A percentile compares a stretch with the other conserved stretches of the same genome.
Evolutionary conservation across 2,329 filamentous ascomycete genomes (phyloP).

Genomic region (Aureobasidium sp.): DNA sequence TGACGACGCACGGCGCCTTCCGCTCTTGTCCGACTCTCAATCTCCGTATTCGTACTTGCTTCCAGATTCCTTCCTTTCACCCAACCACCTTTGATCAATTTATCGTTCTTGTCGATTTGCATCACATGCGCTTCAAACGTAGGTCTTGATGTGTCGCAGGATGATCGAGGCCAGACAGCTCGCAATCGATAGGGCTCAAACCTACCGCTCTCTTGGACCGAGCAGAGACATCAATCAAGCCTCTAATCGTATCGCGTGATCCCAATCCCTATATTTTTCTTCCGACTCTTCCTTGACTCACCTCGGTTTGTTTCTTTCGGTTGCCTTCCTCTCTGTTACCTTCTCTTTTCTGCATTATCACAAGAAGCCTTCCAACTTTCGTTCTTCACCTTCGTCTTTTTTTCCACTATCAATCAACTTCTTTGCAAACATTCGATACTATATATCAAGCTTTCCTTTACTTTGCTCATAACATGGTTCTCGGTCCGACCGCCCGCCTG

Average conservation of each 20-base stretch:
- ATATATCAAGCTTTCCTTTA: background rate
- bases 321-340: background rate
- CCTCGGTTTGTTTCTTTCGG: background rate
- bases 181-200: background rate
- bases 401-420: background rate
- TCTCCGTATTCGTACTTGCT: background rate
- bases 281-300: slow-evolving; percentile 5
- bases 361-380: background rate
- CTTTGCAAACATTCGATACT: background rate
- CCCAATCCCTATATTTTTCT: background rate
- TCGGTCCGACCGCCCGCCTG: slow-evolving; percentile 17
- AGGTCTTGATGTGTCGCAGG: background rate
- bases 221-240: background rate
- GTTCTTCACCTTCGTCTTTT: background rate
- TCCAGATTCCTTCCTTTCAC: background rate
- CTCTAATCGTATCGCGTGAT: slow-evolving; percentile 4
- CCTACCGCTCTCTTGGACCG: background rate
- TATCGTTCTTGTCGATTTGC: background rate
- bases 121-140: background rate
- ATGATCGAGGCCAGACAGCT: background rate
- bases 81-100: background rate
- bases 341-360: background rate
- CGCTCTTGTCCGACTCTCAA: background rate
- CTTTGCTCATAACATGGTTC: slow-evolving; percentile 17
- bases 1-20: slow-evolving; percentile 2